Base-by-base conservation (phyloP, 163 green algal species). In the Coccomyxa subellipsoidea region DNA sequence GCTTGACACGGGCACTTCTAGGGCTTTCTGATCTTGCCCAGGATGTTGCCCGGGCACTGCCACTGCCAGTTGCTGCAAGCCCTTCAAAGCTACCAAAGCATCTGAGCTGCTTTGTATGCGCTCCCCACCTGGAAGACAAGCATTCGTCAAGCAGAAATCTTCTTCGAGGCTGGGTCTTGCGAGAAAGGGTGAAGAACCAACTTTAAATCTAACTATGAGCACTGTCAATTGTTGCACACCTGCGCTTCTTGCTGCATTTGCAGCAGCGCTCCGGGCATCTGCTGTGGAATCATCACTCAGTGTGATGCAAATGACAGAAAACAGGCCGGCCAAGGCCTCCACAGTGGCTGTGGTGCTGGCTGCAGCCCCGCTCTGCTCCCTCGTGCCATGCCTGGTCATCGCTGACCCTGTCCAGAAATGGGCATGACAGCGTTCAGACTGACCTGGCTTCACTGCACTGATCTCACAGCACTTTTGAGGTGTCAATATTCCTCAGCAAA, bases 301-400 rank as follows among this genome's bases (percentile, higher is more conserved):
- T 7, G 80, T 82, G 31, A 40, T 38, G 15, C 37, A 69, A 12
- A 81, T 37, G 34, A 84, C 34, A 36, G n/a, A 39, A n/a, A 76
- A 40, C n/a, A 92, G 76, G 32, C 79, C 85, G 12, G 84, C 40
- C 25, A 92, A n/a, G 23, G 86, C 84, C 35, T 82, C 47, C 1
- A 54, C 80, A 53, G 83, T 72, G 18, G 85, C 79, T 18, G 27
- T 34, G 38, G 38, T 80, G 47, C 85, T 77, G 6, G 85, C 80
- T 38, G 76, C 85, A 27, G 83, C 84, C 9, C 84, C 87, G 38
- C 69, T 83, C n/a, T 76, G 84, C 75, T 3, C 38, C 9, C 18
- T 66, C 40, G 38, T 53, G 8, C 75, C 81, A 53, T 84, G 75
- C 9, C 31, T 77, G 7, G n/a, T 54, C n/a, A 54, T 75, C 70